Evolutionary conservation across 768 basidiomycete species (phyloP).

Genomic region (Hirschioporus abietinus): DNA sequence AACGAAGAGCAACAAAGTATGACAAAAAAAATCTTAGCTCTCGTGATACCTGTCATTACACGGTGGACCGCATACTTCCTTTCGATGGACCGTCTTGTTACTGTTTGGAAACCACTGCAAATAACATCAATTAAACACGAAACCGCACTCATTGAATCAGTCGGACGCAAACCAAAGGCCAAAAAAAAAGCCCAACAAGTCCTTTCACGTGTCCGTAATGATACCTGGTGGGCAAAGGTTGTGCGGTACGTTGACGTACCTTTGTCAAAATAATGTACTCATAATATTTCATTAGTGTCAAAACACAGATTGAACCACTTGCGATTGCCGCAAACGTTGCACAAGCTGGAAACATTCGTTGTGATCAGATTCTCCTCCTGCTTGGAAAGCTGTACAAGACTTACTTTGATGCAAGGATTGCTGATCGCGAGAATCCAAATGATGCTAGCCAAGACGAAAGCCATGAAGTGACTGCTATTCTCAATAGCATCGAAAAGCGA

Average conservation of each 20-base stretch:
- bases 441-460: background rate
- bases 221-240: background rate
- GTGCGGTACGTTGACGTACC: too few relatives aligned
- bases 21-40: constrained; percentile 14
- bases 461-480: constrained; percentile 5
- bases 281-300: constrained; percentile 9
- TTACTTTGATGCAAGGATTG: constrained; percentile 5
- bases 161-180: constrained; percentile 10
- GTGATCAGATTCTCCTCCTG: constrained; percentile 5
- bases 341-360: constrained; percentile 6
- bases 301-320: constrained; percentile 28
- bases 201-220: background rate
- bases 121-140: constrained; percentile 10
- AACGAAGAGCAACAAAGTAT: constrained; percentile 3
- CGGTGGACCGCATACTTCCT: constrained; percentile 29
- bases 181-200: constrained; percentile 18
- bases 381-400: constrained; percentile 13
- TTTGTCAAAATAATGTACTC: too few relatives aligned
- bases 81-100: constrained; percentile 18
- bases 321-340: constrained; percentile 32
- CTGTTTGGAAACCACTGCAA: constrained; percentile 16
- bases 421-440: background rate
- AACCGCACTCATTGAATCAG: constrained; percentile 11
- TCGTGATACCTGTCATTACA: constrained; percentile 29
- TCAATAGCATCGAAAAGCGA: constrained; percentile 14